These are phyloP conservation scores for Phlegmacium glaucopus DNA, from an alignment of 768 basidiomycete genomes.

Conservation along the genomic window DNA sequence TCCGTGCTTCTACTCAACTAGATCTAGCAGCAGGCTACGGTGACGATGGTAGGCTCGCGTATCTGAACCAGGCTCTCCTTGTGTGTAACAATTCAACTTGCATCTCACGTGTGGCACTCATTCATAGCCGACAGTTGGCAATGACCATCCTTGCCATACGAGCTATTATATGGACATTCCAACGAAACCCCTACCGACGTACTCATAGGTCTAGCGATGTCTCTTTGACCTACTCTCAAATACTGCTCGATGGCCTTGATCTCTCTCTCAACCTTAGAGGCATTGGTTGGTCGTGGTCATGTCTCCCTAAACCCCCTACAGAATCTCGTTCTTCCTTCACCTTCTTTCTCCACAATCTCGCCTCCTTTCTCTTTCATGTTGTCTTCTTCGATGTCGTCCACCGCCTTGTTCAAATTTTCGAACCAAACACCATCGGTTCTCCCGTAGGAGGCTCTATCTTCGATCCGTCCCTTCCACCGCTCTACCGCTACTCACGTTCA, in stretches of 20 bases:
- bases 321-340: conserved; percentile 37
- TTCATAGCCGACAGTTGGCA: conserved; percentile 28
- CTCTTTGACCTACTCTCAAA: conserved; percentile 5
- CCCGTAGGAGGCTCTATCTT: conserved; percentile 40
- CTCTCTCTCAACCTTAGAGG: conserved; percentile 52
- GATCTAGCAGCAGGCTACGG: conserved; percentile 34
- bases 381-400: conserved; percentile 44
- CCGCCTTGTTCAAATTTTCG: conserved; percentile 42
- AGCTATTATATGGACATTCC: conserved; percentile 38
- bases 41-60: conserved; percentile 30
- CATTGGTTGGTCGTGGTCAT: conserved; percentile 59
- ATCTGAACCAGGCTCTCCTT: conserved; percentile 42
- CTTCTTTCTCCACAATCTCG: conserved; percentile 35
- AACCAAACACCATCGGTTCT: conserved; percentile 38
- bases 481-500: conserved; percentile 40
- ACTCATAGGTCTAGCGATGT: conserved; percentile 10
- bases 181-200: conserved; percentile 30
- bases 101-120: neutral
- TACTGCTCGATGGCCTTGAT: conserved; percentile 42
- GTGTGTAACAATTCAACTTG: conserved; percentile 27
- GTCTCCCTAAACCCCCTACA: conserved; percentile 35
- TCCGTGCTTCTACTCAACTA: conserved; percentile 39
- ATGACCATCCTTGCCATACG: conserved; percentile 35
- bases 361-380: conserved; percentile 30
- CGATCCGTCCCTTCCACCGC: conserved; percentile 31